A percentile compares a stretch with the other conserved stretches of the same genome.
Evolutionary conservation across 2,329 filamentous ascomycete species (phyloP).

Genomic region (Huntiella abstrusa): DNA sequence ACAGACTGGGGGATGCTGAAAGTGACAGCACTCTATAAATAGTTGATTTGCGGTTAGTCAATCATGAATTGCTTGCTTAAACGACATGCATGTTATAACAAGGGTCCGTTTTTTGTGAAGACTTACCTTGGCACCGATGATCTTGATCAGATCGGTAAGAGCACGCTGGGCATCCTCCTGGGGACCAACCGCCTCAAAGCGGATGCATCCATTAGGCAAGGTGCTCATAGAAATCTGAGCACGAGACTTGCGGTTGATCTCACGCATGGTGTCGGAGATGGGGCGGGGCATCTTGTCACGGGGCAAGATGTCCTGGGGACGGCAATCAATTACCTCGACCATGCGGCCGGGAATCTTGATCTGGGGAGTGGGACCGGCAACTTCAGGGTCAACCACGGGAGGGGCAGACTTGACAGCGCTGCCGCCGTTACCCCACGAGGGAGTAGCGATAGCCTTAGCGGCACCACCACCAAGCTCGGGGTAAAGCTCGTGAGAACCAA

Average conservation of each 20-base stretch:
- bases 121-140: constrained; percentile 67
- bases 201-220: constrained; percentile 51
- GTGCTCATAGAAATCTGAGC: constrained; percentile 64
- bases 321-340: constrained; percentile 55
- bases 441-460: constrained; percentile 6
- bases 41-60: constrained; percentile 3
- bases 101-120: constrained; percentile 4
- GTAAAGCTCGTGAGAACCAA: constrained; percentile 78
- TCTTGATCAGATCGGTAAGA: constrained; percentile 70
- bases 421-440: constrained; percentile 8
- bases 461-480: constrained; percentile 33
- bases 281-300: constrained; percentile 67
- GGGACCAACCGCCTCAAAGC: constrained; percentile 72
- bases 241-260: constrained; percentile 83
- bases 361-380: background rate
- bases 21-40: constrained; percentile 11
- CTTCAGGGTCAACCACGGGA: background rate
- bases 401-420: constrained; percentile 3
- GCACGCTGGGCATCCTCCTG: constrained; percentile 72
- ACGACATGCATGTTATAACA: background rate
- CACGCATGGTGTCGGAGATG: constrained; percentile 65
- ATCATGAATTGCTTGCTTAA: background rate
- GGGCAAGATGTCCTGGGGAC: constrained; percentile 57
- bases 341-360: constrained; percentile 67
- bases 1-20: constrained; percentile 36